Conservation (phyloP, 2,329 filamentous ascomycete genomes). For the Hymenoscyphus infarciens region DNA sequence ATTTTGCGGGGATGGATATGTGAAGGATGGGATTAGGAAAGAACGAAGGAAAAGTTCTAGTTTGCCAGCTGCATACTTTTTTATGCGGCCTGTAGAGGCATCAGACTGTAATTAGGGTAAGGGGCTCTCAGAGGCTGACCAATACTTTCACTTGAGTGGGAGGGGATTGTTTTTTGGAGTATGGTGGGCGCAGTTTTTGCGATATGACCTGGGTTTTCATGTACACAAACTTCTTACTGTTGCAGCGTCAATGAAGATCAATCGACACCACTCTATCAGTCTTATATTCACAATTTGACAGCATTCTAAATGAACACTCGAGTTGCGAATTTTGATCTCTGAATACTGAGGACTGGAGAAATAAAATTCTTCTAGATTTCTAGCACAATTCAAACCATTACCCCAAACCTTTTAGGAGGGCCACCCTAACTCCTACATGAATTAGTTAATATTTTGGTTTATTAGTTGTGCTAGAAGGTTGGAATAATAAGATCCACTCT, state of each 20-base stretch:
- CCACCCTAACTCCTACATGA: too few species aligned
- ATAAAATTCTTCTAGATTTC: too few species aligned
- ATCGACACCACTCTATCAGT: not conserved
- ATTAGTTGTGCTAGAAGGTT: too few species aligned
- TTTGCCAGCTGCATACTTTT: not conserved
- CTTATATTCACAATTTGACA: not conserved
- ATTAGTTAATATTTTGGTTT: too few species aligned
- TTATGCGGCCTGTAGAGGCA: constrained; percentile 5
- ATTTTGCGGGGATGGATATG: not conserved
- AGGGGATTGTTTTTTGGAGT: constrained; percentile 3
- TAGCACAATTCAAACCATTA: too few species aligned
- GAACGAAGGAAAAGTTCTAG: not conserved
- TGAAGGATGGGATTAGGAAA: constrained; percentile 1
- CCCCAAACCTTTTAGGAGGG: too few species aligned
- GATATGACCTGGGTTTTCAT: not conserved
- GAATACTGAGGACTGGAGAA: too few species aligned
- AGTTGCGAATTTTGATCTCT: too few species aligned
- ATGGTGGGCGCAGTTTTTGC: not conserved
- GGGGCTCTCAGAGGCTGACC: not conserved
- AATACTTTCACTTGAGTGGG: constrained; percentile 8
- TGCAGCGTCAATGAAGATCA: not conserved
- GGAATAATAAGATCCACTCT: too few species aligned
- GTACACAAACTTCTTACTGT: not conserved
- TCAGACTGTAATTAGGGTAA: constrained; percentile 6
- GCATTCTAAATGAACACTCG: too few species aligned